Conservation (phyloP, 202 grass and related monocot species). For the Zoysia matrella region DNA sequence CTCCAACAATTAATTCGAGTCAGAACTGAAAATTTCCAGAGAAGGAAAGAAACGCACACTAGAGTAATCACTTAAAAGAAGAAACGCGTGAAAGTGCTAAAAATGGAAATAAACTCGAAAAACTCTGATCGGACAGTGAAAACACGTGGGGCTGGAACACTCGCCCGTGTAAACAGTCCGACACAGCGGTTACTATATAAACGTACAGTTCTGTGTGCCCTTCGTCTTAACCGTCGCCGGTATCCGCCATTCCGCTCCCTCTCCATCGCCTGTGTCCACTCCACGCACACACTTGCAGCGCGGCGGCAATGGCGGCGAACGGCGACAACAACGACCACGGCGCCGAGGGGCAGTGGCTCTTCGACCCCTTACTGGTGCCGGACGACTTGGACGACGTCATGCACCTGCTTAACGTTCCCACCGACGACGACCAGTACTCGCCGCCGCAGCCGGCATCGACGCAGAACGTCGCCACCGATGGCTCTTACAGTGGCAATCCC, state of each 20-base stretch:
- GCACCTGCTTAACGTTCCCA: not conserved
- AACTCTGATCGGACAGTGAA: not conserved
- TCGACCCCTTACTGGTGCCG: not conserved
- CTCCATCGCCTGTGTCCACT: not conserved
- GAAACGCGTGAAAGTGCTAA: not conserved
- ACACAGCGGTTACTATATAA: not conserved
- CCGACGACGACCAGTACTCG: not conserved
- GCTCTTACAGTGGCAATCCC: not conserved
- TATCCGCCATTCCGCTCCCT: not conserved
- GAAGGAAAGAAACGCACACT: no score
- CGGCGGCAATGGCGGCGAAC: not conserved
- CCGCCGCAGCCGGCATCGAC: no score
- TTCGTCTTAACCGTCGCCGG: not conserved
- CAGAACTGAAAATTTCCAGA: no score
- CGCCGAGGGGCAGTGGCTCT: not conserved
- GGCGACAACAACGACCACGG: not conserved
- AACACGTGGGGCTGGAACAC: not conserved
- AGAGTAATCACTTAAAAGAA: not conserved
- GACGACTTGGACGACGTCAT: not conserved
- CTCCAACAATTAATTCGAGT: no score
- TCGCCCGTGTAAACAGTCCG: not conserved
- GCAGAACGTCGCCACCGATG: not conserved
- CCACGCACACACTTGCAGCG: not conserved
- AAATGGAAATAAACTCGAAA: not conserved
- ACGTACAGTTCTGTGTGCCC: not conserved